Conservation (phyloP, 2,329 filamentous ascomycete genomes). For the Phaeosphaeriaceae sp. region DNA sequence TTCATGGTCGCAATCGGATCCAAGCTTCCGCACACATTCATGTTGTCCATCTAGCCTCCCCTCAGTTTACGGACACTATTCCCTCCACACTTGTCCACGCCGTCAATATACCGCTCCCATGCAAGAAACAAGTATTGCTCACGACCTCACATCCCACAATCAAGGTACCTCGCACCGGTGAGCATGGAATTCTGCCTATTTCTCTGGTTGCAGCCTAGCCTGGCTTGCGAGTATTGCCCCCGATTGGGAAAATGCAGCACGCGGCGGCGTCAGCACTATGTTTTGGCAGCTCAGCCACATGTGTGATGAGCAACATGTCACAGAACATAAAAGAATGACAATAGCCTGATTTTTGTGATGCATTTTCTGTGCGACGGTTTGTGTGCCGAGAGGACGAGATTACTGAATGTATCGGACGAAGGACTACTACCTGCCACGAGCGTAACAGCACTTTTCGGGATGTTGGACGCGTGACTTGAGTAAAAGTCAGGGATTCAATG, state of each 20-base stretch:
- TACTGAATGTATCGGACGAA: too few relatives aligned
- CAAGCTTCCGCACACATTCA: too few relatives aligned
- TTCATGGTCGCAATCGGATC: too few relatives aligned
- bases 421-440: too few relatives aligned
- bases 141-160: not conserved
- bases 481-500: too few relatives aligned
- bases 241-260: not conserved
- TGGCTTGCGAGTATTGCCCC: not conserved
- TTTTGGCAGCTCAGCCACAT: not conserved
- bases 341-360: not conserved
- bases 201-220: not conserved
- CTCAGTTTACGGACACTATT: not conserved
- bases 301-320: not conserved
- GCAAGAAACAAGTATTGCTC: not conserved
- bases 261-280: not conserved
- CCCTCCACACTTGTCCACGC: not conserved
- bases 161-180: not conserved
- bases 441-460: too few relatives aligned
- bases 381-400: too few relatives aligned
- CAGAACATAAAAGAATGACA: not conserved
- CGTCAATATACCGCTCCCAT: not conserved
- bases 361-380: not conserved
- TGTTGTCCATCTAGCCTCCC: too few relatives aligned
- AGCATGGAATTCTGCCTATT: not conserved
- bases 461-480: too few relatives aligned